Percentiles rank a stretch among this genome's conserved stretches.
phyloP scores from a whole-genome alignment of 2,329 filamentous ascomycete species.

The Ceratocystis cacaofunesta region DNA sequence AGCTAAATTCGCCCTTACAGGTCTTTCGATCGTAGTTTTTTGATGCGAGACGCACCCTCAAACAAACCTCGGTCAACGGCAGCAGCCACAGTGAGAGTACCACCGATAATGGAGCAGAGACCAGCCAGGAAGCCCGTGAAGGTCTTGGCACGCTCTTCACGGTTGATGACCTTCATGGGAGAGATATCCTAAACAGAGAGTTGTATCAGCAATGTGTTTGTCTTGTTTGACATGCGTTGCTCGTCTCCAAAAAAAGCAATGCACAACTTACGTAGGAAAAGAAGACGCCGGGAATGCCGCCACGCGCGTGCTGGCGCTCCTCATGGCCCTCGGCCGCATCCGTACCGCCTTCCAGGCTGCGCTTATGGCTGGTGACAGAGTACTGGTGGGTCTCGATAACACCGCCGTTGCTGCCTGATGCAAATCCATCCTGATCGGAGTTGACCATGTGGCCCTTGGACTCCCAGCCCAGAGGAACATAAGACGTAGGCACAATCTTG shows the following conservation, averaged over 20 bases:
- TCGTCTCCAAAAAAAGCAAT: background rate
- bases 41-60: constrained; percentile 69
- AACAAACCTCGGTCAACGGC: constrained; percentile 84
- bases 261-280: constrained; percentile 73
- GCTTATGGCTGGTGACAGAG: constrained; percentile 91
- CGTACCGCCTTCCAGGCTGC: constrained; percentile 68
- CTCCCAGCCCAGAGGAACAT: constrained; percentile 82
- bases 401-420: constrained; percentile 52
- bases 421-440: constrained; percentile 50
- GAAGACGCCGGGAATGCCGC: constrained; percentile 93
- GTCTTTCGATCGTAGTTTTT: constrained; percentile 64
- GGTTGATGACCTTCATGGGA: constrained; percentile 98
- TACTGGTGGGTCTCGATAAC: constrained; percentile 97
- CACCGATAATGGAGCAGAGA: constrained; percentile 85
- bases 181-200: constrained; percentile 62
- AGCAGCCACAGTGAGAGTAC: constrained; percentile 87
- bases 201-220: background rate
- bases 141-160: constrained; percentile 75
- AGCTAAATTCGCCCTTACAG: constrained; percentile 25
- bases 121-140: constrained; percentile 88
- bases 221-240: too few relatives aligned
- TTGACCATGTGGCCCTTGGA: constrained; percentile 31
- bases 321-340: constrained; percentile 80
- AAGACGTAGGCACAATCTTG: constrained; percentile 94
- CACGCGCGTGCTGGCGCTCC: constrained; percentile 75